Percentiles rank a stretch among this genome's conserved stretches.
These are phyloP conservation scores for Pythium brassicae DNA, from an alignment of 352 stramenopile species.

Conservation along the genomic window DNA sequence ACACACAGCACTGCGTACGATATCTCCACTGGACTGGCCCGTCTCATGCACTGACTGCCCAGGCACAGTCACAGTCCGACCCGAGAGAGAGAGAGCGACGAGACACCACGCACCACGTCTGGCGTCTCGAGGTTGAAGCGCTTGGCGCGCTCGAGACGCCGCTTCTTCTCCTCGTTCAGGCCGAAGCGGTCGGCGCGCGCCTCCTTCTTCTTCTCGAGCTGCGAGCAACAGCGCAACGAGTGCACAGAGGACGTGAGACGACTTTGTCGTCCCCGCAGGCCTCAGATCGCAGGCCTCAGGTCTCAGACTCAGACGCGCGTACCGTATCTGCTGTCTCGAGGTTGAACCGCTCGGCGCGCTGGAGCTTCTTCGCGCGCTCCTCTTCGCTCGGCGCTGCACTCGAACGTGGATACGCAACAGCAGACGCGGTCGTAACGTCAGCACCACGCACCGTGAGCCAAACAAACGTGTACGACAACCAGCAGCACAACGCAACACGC, in stretches of 20 bases:
- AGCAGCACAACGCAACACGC: too few species aligned
- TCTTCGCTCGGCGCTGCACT: constrained; percentile 24
- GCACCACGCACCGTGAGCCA: too few species aligned
- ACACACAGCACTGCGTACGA: not conserved
- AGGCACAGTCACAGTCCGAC: not conserved
- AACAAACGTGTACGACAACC: too few species aligned
- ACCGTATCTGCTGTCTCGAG: constrained; percentile 47
- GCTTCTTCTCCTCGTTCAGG: constrained; percentile 56
- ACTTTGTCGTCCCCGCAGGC: too few species aligned
- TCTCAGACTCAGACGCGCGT: not conserved
- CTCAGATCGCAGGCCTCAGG: too few species aligned
- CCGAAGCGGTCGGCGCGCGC: constrained; percentile 78
- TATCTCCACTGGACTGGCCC: constrained; percentile 1
- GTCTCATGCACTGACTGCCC: constrained; percentile 1
- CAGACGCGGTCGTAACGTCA: too few species aligned
- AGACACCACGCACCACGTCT: constrained; percentile 50
- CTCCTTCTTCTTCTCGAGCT: constrained; percentile 83
- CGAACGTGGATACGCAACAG: not conserved
- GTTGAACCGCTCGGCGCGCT: constrained; percentile 81
- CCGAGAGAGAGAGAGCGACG: too few species aligned
- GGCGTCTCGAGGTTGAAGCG: not conserved
- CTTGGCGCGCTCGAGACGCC: constrained; percentile 23
- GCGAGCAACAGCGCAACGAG: not conserved
- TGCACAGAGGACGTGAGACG: too few species aligned
- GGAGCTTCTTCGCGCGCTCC: constrained; percentile 62